A percentile compares a stretch with the other conserved stretches of the same genome.
phyloP scores from a whole-genome alignment of 371 early-diverging fungal genomes.

The Mortierella sp. region DNA sequence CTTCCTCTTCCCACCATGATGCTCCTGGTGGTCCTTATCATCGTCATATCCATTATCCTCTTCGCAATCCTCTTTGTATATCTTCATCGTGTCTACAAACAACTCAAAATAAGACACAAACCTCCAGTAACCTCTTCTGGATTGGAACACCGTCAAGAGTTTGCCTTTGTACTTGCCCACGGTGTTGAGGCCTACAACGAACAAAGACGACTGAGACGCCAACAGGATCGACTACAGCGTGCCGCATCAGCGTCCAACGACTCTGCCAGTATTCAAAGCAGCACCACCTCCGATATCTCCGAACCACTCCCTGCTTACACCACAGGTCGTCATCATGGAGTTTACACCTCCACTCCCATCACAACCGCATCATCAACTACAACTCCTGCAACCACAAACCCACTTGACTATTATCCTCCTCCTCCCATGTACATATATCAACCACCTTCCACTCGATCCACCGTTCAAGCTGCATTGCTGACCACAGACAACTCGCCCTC shows the following conservation, averaged over 20 bases:
- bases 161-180: constrained; percentile 42
- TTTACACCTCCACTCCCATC: not conserved
- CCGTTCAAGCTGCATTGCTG: constrained; percentile 29
- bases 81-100: constrained; percentile 24
- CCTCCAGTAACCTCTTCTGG: constrained; percentile 9
- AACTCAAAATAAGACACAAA: constrained; percentile 23
- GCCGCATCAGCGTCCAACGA: not conserved
- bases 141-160: constrained; percentile 35
- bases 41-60: constrained; percentile 17
- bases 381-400: constrained; percentile 8
- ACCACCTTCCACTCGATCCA: constrained; percentile 18
- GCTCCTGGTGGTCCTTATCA: constrained; percentile 12
- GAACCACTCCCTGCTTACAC: constrained; percentile 5
- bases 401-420: constrained; percentile 6
- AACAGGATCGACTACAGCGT: constrained; percentile 4
- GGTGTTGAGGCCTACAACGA: constrained; percentile 49
- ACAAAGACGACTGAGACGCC: constrained; percentile 19
- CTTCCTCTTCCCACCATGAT: not conserved
- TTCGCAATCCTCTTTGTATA: constrained; percentile 25
- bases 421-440: constrained; percentile 40
- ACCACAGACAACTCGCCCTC: constrained; percentile 36
- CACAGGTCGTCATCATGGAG: not conserved
- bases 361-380: not conserved
- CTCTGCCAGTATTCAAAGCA: constrained; percentile 13
- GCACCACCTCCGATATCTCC: constrained; percentile 18